These are phyloP conservation scores for Trapa bicornis DNA, from an alignment of 345 rosid species.

Conservation along the genomic window DNA sequence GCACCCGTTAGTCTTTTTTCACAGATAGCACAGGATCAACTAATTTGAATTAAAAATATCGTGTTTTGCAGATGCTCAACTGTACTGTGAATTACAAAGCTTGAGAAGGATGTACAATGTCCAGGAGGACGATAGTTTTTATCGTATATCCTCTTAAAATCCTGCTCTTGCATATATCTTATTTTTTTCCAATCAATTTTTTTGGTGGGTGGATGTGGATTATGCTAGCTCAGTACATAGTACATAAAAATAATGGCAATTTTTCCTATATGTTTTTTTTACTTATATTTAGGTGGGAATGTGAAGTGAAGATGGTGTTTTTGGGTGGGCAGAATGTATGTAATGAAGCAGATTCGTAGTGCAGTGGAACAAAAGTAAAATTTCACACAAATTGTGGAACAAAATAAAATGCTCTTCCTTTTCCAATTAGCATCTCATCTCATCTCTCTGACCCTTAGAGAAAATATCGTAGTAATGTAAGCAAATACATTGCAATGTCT, in stretches of 20 bases:
- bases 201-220: constrained; percentile 5
- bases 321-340: constrained; percentile 2
- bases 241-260: not conserved
- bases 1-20: too few relatives aligned
- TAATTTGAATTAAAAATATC: too few relatives aligned
- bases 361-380: not conserved
- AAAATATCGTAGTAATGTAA: too few relatives aligned
- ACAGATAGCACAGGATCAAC: too few relatives aligned
- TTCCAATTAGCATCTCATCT: not conserved
- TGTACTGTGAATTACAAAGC: too few relatives aligned
- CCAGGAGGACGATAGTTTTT: too few relatives aligned
- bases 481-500: too few relatives aligned
- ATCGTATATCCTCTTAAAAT: too few relatives aligned
- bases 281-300: not conserved
- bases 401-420: not conserved
- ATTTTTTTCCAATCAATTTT: not conserved
- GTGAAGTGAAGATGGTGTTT: constrained; percentile 2
- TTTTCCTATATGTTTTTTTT: not conserved
- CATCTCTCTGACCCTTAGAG: not conserved
- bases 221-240: constrained; percentile 6
- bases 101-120: too few relatives aligned
- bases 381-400: not conserved
- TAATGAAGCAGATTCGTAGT: constrained; percentile 1
- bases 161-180: not conserved
- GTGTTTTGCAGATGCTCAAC: too few relatives aligned